Evolutionary conservation across 2,329 filamentous ascomycete species (phyloP), one percentile per base, ranked within the genome.

Genomic region (Trichophyton mentagrophytes): DNA sequence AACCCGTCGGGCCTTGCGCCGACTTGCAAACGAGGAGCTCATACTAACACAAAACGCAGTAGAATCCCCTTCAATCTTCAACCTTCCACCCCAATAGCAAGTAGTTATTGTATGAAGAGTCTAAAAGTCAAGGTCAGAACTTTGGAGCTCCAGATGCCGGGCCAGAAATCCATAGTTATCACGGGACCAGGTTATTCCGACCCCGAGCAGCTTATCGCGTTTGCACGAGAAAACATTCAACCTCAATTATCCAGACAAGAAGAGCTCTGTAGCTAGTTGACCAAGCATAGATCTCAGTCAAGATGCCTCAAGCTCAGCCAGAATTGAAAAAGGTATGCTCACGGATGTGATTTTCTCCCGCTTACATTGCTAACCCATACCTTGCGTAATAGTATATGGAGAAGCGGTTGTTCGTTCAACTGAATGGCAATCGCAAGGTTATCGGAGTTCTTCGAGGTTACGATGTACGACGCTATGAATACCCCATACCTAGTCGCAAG

Each of bases 241-340:
- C 30, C 17, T 55, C 51, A 20, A 33, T 38, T 33, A 30, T 33
- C 51, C 15, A 33, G 51, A 55, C 27, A n/a, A 33, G 22, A n/a
- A 25, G 51, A 55, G 27, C 51, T 55, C 51, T 36, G 17, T n/a
- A 55, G 27, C 27, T 27, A 55, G 20, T 55, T 20, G 51, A 55
- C 25, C 20, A 57, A 44, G 55, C 40, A 56, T 38, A 44, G 36
- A 57, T 44, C 40, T 42, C 13, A 67, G 46, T 63, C 79, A 88
- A 80, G 67, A 99, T 99, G 93, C 90, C 93, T 79, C 92, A 95
- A 85, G 91, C 93, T 74, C 93, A 97, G 79, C 93, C 93, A 70
- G 95, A 99, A 80, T 84, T 99, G 65, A 99, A 97, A 79, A 99
- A 97, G 85, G 93, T 95, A 77, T 62, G 72, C 72, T 42, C 5